Conservation (phyloP, 768 basidiomycete species). For the Leccinum subgranulosum region DNA sequence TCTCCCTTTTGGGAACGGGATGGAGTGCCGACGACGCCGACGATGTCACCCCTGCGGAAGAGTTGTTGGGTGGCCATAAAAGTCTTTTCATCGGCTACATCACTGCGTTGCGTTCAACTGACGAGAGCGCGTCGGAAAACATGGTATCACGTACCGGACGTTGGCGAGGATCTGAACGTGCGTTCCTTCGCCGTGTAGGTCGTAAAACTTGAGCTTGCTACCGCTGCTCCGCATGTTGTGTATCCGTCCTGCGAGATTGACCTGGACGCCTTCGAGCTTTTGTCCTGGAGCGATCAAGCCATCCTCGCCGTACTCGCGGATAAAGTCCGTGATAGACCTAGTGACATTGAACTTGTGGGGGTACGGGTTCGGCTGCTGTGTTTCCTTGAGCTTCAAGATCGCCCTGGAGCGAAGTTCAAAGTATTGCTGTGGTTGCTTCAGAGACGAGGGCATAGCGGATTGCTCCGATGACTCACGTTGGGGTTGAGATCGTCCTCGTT, state of each 20-base stretch:
- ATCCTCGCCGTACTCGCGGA: constrained; percentile 69
- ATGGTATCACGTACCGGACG: constrained; percentile 55
- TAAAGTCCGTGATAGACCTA: constrained; percentile 68
- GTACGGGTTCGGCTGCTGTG: constrained; percentile 89
- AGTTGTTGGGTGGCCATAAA: constrained; percentile 76
- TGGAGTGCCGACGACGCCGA: constrained; percentile 87
- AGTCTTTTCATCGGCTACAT: constrained; percentile 56
- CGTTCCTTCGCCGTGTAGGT: constrained; percentile 85
- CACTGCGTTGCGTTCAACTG: constrained; percentile 38
- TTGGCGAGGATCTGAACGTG: constrained; percentile 97
- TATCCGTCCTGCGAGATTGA: constrained; percentile 84
- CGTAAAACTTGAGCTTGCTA: constrained; percentile 89
- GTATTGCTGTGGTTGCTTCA: constrained; percentile 71
- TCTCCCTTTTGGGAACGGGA: constrained; percentile 95
- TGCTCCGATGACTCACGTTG: constrained; percentile 56
- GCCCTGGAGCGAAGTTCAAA: constrained; percentile 89
- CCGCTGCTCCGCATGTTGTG: constrained; percentile 85
- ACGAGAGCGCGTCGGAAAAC: not conserved
- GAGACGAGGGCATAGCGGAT: not conserved
- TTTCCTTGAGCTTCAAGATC: constrained; percentile 80
- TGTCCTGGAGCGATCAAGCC: constrained; percentile 66
- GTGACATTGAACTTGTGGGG: constrained; percentile 98
- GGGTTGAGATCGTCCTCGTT: constrained; percentile 88
- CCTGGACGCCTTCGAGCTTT: constrained; percentile 56
- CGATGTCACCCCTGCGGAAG: constrained; percentile 94